Evolutionary conservation across 805 yeast genomes (phyloP).

Genomic region (Phaffomyces thermotolerans): DNA sequence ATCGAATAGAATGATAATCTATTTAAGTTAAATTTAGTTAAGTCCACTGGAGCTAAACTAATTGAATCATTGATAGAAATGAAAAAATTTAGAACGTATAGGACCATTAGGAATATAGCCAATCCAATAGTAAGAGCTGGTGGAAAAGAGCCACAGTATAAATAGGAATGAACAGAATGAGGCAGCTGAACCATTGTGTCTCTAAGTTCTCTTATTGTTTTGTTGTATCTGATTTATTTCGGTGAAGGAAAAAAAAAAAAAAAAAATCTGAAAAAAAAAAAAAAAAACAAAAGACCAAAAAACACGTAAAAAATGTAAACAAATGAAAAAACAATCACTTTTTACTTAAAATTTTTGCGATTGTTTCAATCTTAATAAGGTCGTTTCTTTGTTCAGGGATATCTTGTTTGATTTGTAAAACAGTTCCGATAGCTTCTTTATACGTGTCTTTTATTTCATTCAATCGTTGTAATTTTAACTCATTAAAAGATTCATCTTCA

Average conservation of each 20-base stretch:
- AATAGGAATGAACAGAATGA: too few relatives aligned
- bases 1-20: conserved; percentile 59
- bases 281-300: too few relatives aligned
- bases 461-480: conserved; percentile 4
- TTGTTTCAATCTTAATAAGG: conserved; percentile 23
- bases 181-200: neutral
- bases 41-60: conserved; percentile 48
- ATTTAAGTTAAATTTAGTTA: conserved; percentile 36
- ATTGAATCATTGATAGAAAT: conserved; percentile 31
- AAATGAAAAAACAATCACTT: neutral
- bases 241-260: too few relatives aligned
- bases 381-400: conserved; percentile 24
- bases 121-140: conserved; percentile 64
- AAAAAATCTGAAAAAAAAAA: neutral
- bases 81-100: conserved; percentile 32
- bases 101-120: conserved; percentile 41
- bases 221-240: neutral
- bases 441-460: conserved; percentile 10
- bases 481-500: conserved; percentile 3
- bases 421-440: conserved; percentile 14
- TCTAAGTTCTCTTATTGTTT: neutral
- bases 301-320: neutral
- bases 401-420: conserved; percentile 8
- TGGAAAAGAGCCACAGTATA: conserved; percentile 19
- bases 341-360: conserved; percentile 17